Conservation (phyloP, 1,284 basidiomycete genomes). For the Grifola frondosa region DNA sequence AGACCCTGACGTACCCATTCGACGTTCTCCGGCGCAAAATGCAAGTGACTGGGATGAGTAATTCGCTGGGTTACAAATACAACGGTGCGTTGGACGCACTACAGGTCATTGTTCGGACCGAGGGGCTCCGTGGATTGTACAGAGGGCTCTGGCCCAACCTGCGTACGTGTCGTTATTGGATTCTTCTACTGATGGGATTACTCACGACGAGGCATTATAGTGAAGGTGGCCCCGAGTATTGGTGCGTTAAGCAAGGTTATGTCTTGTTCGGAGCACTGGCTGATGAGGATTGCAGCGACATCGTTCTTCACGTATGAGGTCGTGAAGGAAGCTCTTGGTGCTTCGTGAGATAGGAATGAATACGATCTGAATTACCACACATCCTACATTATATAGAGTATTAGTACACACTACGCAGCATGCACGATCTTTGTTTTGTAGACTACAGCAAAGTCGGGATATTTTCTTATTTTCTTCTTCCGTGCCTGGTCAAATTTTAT, state of each 20-base stretch:
- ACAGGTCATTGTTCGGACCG: constrained; percentile 64
- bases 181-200: constrained; percentile 15
- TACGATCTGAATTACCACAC: constrained; percentile 7
- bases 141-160: constrained; percentile 91
- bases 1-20: constrained; percentile 94
- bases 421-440: constrained; percentile 12
- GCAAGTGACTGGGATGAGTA: constrained; percentile 93
- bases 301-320: constrained; percentile 81
- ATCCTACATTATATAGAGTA: constrained; percentile 18
- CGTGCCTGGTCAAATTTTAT: too few species aligned
- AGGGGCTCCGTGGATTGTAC: constrained; percentile 79
- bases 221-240: constrained; percentile 90
- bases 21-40: constrained; percentile 94
- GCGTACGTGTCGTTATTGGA: constrained; percentile 51
- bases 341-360: constrained; percentile 23
- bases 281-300: too few species aligned
- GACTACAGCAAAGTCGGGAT: constrained; percentile 2
- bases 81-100: constrained; percentile 80
- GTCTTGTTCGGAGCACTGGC: too few species aligned
- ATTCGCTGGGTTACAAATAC: constrained; percentile 65
- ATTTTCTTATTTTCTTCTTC: background rate
- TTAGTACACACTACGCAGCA: constrained; percentile 11
- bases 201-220: constrained; percentile 36
- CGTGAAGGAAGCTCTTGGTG: constrained; percentile 46
- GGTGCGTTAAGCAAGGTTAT: too few species aligned